A percentile compares a stretch with the other conserved stretches of the same genome.
Evolutionary conservation across 257 asterid species (phyloP).

Genomic region (Solanum habrochaites): DNA sequence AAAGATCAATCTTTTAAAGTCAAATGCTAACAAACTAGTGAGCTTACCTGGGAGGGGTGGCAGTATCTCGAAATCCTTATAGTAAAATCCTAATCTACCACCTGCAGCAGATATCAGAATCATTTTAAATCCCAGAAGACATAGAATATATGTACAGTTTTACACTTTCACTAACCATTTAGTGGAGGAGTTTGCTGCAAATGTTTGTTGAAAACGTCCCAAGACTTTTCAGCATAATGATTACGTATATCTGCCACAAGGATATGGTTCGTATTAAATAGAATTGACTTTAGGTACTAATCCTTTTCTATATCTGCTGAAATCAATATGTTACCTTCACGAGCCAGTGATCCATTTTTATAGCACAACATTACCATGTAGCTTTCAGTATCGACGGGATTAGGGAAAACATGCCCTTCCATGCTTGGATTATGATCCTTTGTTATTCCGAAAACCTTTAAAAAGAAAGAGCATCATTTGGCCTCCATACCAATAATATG

Average conservation of each 20-base stretch:
- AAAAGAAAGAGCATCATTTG: neutral
- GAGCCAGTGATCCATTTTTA: constrained; percentile 91
- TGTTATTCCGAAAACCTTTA: constrained; percentile 77
- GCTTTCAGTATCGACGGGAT: constrained; percentile 74
- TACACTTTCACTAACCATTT: constrained; percentile 37
- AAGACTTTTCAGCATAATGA: constrained; percentile 65
- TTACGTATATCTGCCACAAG: constrained; percentile 51
- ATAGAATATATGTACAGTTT: neutral
- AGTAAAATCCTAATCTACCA: constrained; percentile 90
- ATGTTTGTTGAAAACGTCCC: constrained; percentile 61
- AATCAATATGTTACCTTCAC: constrained; percentile 53
- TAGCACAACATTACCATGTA: constrained; percentile 94
- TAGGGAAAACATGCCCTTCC: constrained; percentile 95
- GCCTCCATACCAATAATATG: neutral
- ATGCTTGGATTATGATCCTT: constrained; percentile 62
- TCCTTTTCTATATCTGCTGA: neutral
- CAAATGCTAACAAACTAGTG: neutral
- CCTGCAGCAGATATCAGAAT: constrained; percentile 24
- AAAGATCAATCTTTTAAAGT: neutral
- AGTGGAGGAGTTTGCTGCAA: constrained; percentile 68
- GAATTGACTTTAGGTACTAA: neutral
- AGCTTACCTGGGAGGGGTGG: constrained; percentile 88
- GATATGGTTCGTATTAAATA: neutral
- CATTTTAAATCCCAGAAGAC: neutral
- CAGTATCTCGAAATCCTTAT: constrained; percentile 79